Conservation (phyloP, 192 early-diverging fungal species). For the Mortierella hygrophila region DNA sequence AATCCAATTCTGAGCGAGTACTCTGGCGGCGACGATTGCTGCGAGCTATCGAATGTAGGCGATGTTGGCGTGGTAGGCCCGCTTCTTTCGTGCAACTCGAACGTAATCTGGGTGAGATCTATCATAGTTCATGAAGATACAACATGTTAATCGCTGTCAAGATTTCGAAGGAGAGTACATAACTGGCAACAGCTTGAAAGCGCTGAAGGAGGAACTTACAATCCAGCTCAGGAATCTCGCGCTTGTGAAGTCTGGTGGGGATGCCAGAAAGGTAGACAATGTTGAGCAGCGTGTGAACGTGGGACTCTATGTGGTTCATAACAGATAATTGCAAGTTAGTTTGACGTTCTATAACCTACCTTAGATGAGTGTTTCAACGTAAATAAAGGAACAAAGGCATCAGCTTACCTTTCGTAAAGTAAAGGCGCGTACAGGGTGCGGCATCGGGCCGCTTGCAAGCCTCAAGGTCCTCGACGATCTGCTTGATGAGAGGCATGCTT, state of each 20-base stretch:
- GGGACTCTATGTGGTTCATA: conserved; percentile 71
- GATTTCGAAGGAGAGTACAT: not conserved
- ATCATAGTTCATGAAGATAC: conserved; percentile 2
- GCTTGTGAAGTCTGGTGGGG: conserved; percentile 74
- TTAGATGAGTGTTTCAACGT: not conserved
- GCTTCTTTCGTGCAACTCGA: conserved; percentile 94
- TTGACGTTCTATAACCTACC: not conserved
- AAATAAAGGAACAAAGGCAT: not conserved
- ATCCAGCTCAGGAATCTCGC: conserved; percentile 88
- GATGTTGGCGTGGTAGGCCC: conserved; percentile 54
- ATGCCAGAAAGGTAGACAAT: conserved; percentile 90
- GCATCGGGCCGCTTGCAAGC: conserved; percentile 62
- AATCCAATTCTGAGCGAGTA: conserved; percentile 92
- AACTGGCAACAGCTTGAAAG: not conserved
- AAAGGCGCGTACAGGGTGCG: conserved; percentile 79
- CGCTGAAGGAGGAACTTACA: conserved; percentile 66
- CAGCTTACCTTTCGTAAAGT: conserved; percentile 89
- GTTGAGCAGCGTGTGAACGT: conserved; percentile 94
- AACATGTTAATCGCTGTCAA: conserved; percentile 5
- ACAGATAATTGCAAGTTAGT: not conserved
- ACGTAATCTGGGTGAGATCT: conserved; percentile 97
- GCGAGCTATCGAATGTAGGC: conserved; percentile 4
- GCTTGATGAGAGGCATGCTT: conserved; percentile 79
- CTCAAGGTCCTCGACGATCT: conserved; percentile 84
- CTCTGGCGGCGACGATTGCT: conserved; percentile 68